Evolutionary conservation across 768 basidiomycete genomes (phyloP), one percentile per base, ranked within the genome.

Genomic region (Imleria badia): DNA sequence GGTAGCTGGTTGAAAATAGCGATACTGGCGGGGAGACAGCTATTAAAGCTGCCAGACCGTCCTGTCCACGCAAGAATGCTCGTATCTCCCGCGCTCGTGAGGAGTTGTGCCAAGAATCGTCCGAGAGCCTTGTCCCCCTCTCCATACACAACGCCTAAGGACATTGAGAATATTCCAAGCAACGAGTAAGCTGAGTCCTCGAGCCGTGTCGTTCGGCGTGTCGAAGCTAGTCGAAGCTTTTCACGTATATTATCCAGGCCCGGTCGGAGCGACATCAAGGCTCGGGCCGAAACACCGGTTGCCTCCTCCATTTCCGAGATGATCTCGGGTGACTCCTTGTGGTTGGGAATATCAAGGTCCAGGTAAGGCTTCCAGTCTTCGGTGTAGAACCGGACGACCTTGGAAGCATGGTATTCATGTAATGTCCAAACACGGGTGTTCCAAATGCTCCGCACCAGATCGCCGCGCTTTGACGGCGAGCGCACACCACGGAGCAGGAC

Each of bases 251-350:
- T 17, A 7, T 49, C 39, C 12, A 49, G 17, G 1, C 48, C 48
- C 1, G 48, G 49, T 26, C 5, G 40, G 20, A 42, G 19, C n/a
- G 31, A 14, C 15, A 42, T 26, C 41, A 50, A 23, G 0, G 35
- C 40, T 35, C 13, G 20, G 3, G 22, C 33, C 1, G 41, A 34
- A 2, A 50, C 8, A 0, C 49, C 49, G 4, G 49, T 50, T 5
- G 49, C 49, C 8, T 42, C 41, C 22, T 50, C 40, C 49, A 50
- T 50, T 31, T 50, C 49, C 12, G 39, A 30, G 15, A 49, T 49
- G 15, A 49, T 41, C 29, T 49, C 39, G 48, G 38, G 48, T 3
- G 48, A 50, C 7, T 49, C 48, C 30, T 49, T 49, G 40, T 49
- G 48, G 14, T 49, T 49, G 1, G 39, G 40, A 22, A 33, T 33